phyloP scores from a whole-genome alignment of 140 eudicot genomes.

The Anethum foeniculum region DNA sequence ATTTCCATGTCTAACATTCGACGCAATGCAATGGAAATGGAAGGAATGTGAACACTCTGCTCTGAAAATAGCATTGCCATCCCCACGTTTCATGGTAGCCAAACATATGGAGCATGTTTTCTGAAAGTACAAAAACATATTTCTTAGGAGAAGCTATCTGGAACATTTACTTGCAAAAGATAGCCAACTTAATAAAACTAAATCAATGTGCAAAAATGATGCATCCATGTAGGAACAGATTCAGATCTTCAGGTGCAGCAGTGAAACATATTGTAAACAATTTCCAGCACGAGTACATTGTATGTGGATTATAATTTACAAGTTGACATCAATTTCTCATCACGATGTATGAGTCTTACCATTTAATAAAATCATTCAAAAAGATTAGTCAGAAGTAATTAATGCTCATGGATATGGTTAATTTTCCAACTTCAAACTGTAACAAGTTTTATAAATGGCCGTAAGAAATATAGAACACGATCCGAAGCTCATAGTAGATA shows the following conservation, averaged over 20 bases:
- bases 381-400: not conserved
- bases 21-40: slow-evolving; percentile 5
- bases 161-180: not conserved
- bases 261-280: not conserved
- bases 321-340: not conserved
- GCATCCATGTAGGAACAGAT: not conserved
- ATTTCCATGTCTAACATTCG: slow-evolving; percentile 5
- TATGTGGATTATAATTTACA: not conserved
- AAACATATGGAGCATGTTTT: slow-evolving; percentile 9
- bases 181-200: not conserved
- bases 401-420: not conserved
- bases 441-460: no score
- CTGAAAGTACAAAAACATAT: not conserved
- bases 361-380: not conserved
- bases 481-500: not conserved
- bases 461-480: no score
- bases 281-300: not conserved
- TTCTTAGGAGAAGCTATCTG: not conserved
- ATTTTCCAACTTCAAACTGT: no score
- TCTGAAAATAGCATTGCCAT: slow-evolving; percentile 5
- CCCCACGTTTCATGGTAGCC: slow-evolving; percentile 4
- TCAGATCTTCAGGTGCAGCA: not conserved
- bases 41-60: slow-evolving; percentile 12
- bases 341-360: not conserved
- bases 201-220: not conserved